These are phyloP conservation scores for Syzygium aromaticum DNA, from an alignment of 345 rosid species.

Conservation along the genomic window DNA sequence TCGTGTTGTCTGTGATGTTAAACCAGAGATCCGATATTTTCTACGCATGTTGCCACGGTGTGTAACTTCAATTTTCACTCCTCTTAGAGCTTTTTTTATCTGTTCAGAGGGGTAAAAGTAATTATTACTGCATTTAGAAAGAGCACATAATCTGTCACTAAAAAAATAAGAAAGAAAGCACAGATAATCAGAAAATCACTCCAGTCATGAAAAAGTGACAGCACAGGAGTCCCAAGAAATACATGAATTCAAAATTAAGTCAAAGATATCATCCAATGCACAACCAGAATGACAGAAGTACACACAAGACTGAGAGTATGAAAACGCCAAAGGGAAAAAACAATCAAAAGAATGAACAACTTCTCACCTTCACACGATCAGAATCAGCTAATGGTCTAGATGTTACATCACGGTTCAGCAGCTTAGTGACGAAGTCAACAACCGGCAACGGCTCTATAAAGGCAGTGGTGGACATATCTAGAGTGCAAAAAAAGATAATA, in stretches of 20 bases:
- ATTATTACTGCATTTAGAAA: not conserved
- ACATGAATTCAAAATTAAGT: not conserved
- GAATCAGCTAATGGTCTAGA: constrained; percentile 80
- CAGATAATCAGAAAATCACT: not conserved
- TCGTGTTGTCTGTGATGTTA: constrained; percentile 85
- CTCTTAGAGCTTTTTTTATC: constrained; percentile 93
- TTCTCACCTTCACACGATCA: constrained; percentile 80
- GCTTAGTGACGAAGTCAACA: constrained; percentile 55
- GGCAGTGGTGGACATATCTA: constrained; percentile 98
- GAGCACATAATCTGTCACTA: not conserved
- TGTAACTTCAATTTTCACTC: constrained; percentile 87
- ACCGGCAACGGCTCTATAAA: constrained; percentile 89
- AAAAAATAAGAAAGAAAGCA: not conserved
- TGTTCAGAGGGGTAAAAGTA: constrained; percentile 9
- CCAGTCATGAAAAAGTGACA: not conserved
- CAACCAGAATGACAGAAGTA: not conserved
- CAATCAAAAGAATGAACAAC: not conserved
- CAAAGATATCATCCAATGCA: not conserved
- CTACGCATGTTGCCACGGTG: constrained; percentile 96
- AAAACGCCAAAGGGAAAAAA: not conserved
- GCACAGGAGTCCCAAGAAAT: not conserved
- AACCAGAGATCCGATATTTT: constrained; percentile 84
- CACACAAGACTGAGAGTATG: not conserved
- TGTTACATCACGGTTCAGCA: constrained; percentile 63
- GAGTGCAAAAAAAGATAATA: not conserved